Percentiles rank a stretch among this genome's conserved stretches.
Conservation (phyloP, 495 filamentous ascomycete species). For the Aspergillus nanangensis region DNA sequence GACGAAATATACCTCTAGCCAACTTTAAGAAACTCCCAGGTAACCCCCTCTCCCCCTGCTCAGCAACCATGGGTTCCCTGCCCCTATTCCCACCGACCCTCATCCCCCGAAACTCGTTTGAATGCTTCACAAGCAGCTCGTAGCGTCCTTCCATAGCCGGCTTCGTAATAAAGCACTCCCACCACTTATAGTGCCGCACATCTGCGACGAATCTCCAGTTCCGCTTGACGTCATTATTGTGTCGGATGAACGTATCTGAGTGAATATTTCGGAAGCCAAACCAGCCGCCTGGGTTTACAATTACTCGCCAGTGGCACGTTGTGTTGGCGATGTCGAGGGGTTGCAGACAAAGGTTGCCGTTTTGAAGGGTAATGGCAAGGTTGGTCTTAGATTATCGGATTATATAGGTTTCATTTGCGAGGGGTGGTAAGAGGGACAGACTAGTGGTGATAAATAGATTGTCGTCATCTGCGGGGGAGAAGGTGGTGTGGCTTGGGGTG, state of each 20-base stretch:
- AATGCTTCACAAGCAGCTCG: background rate
- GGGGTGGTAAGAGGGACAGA: background rate
- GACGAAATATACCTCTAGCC: background rate
- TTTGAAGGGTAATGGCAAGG: background rate
- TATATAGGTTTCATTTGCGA: background rate
- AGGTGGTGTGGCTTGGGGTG: background rate
- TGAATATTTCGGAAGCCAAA: background rate
- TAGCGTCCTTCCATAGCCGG: background rate
- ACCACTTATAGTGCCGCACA: background rate
- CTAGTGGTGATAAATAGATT: background rate
- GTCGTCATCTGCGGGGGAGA: background rate
- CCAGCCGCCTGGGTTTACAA: background rate
- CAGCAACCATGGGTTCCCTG: background rate
- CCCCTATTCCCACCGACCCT: background rate
- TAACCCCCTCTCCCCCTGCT: background rate
- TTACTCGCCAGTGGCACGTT: background rate
- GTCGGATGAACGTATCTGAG: background rate
- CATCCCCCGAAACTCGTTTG: background rate
- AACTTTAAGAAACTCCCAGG: background rate
- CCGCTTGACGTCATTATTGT: background rate
- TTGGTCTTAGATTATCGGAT: background rate
- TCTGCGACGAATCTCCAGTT: background rate
- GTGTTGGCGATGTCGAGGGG: background rate
- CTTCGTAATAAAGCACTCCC: background rate
- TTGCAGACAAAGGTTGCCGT: background rate